phyloP scores from a whole-genome alignment of 2,329 filamentous ascomycete genomes.

The Pyricularia grisea region DNA sequence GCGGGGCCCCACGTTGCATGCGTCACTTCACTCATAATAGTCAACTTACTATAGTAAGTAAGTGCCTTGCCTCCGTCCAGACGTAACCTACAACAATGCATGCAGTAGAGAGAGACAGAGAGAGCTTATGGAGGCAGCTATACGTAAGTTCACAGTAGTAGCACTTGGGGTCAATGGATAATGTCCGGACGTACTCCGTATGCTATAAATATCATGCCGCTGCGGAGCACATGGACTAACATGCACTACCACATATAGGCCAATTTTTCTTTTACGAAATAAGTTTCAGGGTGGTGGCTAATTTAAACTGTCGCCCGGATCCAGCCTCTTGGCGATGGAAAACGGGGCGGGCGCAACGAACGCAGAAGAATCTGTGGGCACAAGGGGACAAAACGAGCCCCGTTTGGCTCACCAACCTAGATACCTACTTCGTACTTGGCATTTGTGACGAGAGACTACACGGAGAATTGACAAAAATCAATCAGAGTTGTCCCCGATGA shows the following conservation, averaged over 20 bases:
- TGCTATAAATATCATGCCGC: not conserved
- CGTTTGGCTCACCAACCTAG: not conserved
- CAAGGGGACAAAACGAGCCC: not conserved
- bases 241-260: not conserved
- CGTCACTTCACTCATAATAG: not conserved
- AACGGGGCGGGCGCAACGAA: too few relatives aligned
- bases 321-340: not conserved
- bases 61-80: not conserved
- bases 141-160: not conserved
- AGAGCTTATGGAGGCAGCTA: not conserved
- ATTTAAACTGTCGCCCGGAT: not conserved
- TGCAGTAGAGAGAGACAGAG: not conserved
- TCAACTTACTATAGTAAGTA: not conserved
- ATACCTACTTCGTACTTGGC: not conserved
- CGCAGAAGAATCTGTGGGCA: not conserved
- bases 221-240: not conserved
- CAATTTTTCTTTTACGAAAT: not conserved
- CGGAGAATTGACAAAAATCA: not conserved
- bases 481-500: not conserved
- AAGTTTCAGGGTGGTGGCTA: not conserved
- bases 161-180: not conserved
- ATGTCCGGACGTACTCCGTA: not conserved
- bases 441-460: not conserved
- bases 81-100: not conserved
- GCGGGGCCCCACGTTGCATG: conserved; percentile 1